These are phyloP conservation scores for Pseudocercospora pini-densiflorae DNA, from an alignment of 2,329 filamentous ascomycete species.

Conservation along the genomic window DNA sequence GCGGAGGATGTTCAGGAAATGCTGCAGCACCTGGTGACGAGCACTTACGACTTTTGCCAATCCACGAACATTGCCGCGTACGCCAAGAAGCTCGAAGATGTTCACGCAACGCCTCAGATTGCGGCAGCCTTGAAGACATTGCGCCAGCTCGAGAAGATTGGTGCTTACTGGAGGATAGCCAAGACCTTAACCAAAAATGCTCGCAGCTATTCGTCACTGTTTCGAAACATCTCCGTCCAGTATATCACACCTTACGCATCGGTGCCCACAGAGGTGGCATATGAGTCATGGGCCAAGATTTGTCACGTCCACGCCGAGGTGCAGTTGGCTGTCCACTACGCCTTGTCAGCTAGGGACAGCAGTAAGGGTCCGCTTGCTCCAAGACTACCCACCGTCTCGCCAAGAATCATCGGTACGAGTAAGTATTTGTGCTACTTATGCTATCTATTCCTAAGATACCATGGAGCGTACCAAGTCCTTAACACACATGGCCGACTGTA, in stretches of 20 bases:
- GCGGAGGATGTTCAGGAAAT: not conserved
- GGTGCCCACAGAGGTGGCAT: constrained; percentile 15
- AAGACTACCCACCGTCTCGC: not conserved
- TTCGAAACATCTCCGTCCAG: constrained; percentile 10
- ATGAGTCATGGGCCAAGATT: constrained; percentile 21
- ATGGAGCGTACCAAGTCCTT: constrained; percentile 12
- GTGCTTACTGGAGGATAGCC: constrained; percentile 21
- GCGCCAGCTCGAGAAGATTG: constrained; percentile 22
- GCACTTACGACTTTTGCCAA: constrained; percentile 14
- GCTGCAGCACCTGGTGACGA: constrained; percentile 8
- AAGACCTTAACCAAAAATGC: constrained; percentile 9
- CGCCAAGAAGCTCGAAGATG: constrained; percentile 12
- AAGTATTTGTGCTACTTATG: constrained; percentile 26
- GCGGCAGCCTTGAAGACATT: constrained; percentile 24
- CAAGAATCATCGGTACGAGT: constrained; percentile 21
- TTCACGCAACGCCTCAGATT: constrained; percentile 15
- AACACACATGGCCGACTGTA: constrained; percentile 20
- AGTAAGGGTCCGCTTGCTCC: not conserved
- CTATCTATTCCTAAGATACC: constrained; percentile 18
- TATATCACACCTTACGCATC: constrained; percentile 16
- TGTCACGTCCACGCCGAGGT: constrained; percentile 24
- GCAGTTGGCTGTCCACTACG: constrained; percentile 17
- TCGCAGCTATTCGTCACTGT: not conserved
- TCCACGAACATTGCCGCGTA: not conserved
- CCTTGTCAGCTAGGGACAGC: not conserved